phyloP scores from a whole-genome alignment of 139 green algal genomes.

The Chlamydomonas sp. region DNA sequence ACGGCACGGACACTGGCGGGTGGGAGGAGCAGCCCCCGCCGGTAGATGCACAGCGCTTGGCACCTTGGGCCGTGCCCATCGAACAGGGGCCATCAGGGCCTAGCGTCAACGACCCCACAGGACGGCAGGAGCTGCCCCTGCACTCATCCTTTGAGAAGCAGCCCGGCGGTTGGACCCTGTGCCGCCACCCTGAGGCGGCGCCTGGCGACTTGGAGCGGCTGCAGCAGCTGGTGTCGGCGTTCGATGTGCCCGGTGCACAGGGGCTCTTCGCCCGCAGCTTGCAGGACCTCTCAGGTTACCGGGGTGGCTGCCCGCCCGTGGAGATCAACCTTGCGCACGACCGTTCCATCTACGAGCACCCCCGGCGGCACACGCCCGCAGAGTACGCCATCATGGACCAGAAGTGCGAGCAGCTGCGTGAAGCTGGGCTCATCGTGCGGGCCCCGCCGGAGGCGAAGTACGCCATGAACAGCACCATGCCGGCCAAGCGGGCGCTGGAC shows the following conservation, averaged over 20 bases:
- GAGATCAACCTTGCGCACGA: not conserved
- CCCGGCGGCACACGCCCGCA: not conserved
- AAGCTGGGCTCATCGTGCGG: slow-evolving; percentile 8
- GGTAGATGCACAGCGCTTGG: too few species aligned
- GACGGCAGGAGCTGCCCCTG: not conserved
- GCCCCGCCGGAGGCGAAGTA: not conserved
- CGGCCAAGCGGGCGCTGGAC: slow-evolving; percentile 30
- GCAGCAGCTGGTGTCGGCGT: not conserved
- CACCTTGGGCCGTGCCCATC: not conserved
- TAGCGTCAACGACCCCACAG: not conserved
- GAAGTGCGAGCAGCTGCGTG: slow-evolving; percentile 24
- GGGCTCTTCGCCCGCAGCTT: not conserved
- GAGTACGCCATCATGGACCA: slow-evolving; percentile 15
- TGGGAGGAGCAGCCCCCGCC: too few species aligned
- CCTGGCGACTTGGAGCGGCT: not conserved
- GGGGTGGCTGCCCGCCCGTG: not conserved
- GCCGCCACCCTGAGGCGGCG: not conserved
- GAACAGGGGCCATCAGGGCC: too few species aligned
- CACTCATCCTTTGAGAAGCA: not conserved
- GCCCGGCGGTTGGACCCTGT: not conserved
- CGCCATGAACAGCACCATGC: slow-evolving; percentile 19
- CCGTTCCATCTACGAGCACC: not conserved
- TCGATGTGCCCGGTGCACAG: not conserved
- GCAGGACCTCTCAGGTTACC: not conserved
- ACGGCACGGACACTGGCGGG: too few species aligned